phyloP scores from a whole-genome alignment of 2,329 filamentous ascomycete genomes.

The Sclerotinia glacialis region DNA sequence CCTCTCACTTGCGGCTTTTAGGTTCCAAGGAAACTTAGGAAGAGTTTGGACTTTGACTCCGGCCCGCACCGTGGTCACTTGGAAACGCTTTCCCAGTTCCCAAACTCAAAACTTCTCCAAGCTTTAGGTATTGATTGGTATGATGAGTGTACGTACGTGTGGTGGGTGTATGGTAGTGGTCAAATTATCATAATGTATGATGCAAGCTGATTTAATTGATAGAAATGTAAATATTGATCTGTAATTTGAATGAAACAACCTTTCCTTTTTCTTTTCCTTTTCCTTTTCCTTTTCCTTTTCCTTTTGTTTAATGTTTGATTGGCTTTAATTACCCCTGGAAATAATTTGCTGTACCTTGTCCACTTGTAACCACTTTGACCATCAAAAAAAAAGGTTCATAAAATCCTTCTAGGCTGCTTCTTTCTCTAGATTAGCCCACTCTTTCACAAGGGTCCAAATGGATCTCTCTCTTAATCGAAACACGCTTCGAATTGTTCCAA shows the following conservation, averaged over 20 bases:
- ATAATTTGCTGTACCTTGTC: slow-evolving; percentile 6
- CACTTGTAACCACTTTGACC: neutral
- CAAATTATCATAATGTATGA: neutral
- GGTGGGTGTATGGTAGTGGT: neutral
- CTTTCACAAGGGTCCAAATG: slow-evolving; percentile 9
- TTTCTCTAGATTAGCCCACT: slow-evolving; percentile 13
- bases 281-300: too few relatives aligned
- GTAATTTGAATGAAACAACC: neutral
- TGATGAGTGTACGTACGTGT: neutral
- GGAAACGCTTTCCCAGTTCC: neutral
- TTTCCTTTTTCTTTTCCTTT: too few relatives aligned
- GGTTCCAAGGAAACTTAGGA: neutral
- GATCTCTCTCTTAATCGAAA: neutral
- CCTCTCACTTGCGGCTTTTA: neutral
- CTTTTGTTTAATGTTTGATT: slow-evolving; percentile 13
- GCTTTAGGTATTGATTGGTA: neutral
- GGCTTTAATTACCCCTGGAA: slow-evolving; percentile 18
- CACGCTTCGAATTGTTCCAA: slow-evolving; percentile 11
- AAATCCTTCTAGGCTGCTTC: slow-evolving; percentile 17
- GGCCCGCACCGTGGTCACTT: slow-evolving; percentile 9
- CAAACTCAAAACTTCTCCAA: neutral
- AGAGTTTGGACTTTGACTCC: neutral
- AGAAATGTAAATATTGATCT: neutral
- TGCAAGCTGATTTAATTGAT: slow-evolving; percentile 5
- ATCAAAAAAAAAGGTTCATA: neutral